Percentiles rank a stretch among this genome's conserved stretches.
phyloP scores from a whole-genome alignment of 148 eudicot genomes.

The Vaccinium darrowii region DNA sequence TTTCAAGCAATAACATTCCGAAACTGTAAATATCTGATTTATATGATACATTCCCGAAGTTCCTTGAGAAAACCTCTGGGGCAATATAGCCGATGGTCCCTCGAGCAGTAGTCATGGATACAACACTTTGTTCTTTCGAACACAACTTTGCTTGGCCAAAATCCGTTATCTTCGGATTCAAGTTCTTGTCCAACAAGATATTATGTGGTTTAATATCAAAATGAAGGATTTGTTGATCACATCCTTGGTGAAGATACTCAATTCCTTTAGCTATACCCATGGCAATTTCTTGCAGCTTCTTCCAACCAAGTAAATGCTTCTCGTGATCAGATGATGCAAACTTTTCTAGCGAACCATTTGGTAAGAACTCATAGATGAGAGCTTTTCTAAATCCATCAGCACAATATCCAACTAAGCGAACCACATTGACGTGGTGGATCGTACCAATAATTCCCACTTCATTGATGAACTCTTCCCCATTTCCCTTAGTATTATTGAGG shows the following conservation, averaged over 20 bases:
- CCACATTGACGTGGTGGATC: conserved; percentile 25
- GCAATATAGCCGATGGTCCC: conserved; percentile 26
- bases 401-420: conserved; percentile 30
- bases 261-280: conserved; percentile 29
- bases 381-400: conserved; percentile 31
- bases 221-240: conserved; percentile 31
- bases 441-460: conserved; percentile 16
- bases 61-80: conserved; percentile 22
- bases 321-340: conserved; percentile 9
- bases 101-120: conserved; percentile 23
- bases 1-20: conserved; percentile 31
- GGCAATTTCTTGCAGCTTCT: conserved; percentile 28
- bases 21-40: conserved; percentile 30
- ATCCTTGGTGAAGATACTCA: conserved; percentile 32
- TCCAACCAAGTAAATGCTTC: conserved; percentile 25
- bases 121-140: conserved; percentile 25
- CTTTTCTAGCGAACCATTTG: conserved; percentile 25
- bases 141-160: conserved; percentile 28
- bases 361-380: conserved; percentile 25
- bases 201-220: conserved; percentile 32
- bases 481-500: conserved; percentile 23
- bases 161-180: conserved; percentile 28
- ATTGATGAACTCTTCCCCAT: conserved; percentile 30
- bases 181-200: conserved; percentile 26
- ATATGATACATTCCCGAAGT: conserved; percentile 16